Conservation (phyloP, 129 eudicot species). For the Flaveria brownii region DNA sequence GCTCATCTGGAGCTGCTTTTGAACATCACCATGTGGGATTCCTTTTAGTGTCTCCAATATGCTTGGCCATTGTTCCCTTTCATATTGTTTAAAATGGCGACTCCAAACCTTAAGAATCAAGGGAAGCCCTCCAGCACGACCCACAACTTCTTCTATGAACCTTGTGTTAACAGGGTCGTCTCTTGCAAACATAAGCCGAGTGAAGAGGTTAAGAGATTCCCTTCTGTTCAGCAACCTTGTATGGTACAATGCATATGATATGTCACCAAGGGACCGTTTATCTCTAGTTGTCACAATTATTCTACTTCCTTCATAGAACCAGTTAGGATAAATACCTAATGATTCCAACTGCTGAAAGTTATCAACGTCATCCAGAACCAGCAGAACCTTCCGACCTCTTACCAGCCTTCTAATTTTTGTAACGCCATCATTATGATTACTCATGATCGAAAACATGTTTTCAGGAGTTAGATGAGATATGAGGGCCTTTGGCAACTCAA, state of each 20-base stretch:
- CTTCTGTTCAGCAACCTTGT: not conserved
- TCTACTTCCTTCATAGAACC: conserved; percentile 28
- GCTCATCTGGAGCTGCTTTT: conserved; percentile 23
- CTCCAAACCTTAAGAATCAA: conserved; percentile 34
- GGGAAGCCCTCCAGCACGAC: conserved; percentile 29
- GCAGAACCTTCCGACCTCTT: conserved; percentile 12
- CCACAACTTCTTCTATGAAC: conserved; percentile 13
- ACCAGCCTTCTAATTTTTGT: conserved; percentile 19
- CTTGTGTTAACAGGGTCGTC: not conserved
- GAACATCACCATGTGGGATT: conserved; percentile 27
- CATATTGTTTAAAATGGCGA: conserved; percentile 10
- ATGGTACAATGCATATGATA: not conserved
- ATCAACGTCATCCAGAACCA: conserved; percentile 38
- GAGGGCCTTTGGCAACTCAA: conserved; percentile 24
- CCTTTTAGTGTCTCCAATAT: conserved; percentile 16
- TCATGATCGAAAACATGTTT: not conserved
- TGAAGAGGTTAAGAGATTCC: conserved; percentile 34
- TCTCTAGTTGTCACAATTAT: conserved; percentile 35
- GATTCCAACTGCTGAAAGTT: conserved; percentile 23
- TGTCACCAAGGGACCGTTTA: not conserved
- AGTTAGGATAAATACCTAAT: conserved; percentile 7
- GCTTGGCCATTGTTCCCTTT: conserved; percentile 22
- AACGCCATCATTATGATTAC: conserved; percentile 7
- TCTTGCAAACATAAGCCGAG: conserved; percentile 10
- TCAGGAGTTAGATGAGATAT: not conserved